phyloP scores from a whole-genome alignment of 768 basidiomycete genomes.

The Tulasnella calospora region DNA sequence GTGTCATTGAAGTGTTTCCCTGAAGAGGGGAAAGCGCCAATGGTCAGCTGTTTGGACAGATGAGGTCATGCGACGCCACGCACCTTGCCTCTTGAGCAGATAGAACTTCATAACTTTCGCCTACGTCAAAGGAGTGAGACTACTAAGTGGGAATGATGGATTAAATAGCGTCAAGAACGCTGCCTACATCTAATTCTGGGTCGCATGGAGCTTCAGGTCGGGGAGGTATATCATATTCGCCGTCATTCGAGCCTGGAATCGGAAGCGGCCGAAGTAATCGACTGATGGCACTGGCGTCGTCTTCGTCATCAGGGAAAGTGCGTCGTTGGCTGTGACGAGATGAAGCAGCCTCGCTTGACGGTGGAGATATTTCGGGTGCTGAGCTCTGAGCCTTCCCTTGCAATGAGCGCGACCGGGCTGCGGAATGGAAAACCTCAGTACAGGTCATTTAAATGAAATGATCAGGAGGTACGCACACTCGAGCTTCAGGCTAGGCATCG shows the following conservation, averaged over 20 bases:
- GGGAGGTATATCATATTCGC: conserved; percentile 75
- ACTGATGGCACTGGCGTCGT: conserved; percentile 53
- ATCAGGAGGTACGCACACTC: not conserved
- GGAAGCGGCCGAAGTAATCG: conserved; percentile 56
- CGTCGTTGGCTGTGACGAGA: not conserved
- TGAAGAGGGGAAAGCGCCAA: not conserved
- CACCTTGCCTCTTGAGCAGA: conserved; percentile 51
- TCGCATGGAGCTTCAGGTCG: conserved; percentile 53
- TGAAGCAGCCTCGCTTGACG: not conserved
- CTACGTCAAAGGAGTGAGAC: conserved; percentile 42
- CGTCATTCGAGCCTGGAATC: conserved; percentile 48
- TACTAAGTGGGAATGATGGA: not conserved
- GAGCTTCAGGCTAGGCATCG: not conserved
- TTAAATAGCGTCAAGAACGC: not conserved
- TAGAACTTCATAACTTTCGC: conserved; percentile 77
- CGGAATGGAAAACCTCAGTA: not conserved
- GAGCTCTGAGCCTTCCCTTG: not conserved
- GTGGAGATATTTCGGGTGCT: not conserved
- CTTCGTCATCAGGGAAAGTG: conserved; percentile 4
- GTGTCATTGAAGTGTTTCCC: conserved; percentile 95
- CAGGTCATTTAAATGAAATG: not conserved
- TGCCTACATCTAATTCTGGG: conserved; percentile 53
- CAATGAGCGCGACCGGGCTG: not conserved
- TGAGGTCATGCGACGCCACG: not conserved
- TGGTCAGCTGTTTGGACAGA: not conserved